A percentile compares a stretch with the other conserved stretches of the same genome.
phyloP scores from a whole-genome alignment of 192 early-diverging fungal genomes.

The Entomortierella chlamydospora region DNA sequence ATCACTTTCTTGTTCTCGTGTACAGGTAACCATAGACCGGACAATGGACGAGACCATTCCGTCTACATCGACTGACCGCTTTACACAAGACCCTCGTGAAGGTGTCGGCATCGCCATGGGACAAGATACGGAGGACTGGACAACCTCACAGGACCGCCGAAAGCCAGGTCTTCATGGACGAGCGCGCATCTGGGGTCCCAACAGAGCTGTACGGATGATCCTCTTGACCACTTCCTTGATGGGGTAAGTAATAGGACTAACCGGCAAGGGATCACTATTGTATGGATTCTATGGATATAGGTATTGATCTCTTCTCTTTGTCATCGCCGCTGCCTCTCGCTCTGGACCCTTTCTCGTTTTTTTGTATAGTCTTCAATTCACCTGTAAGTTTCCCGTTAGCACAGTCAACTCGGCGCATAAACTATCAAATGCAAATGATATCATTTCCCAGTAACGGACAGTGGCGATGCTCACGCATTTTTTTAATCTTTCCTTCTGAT shows the following conservation, averaged over 20 bases:
- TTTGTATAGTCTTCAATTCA: conserved; percentile 72
- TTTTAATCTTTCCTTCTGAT: not conserved
- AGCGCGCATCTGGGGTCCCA: conserved; percentile 54
- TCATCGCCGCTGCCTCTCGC: too few relatives aligned
- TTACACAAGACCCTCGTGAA: too few relatives aligned
- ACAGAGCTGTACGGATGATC: conserved; percentile 58
- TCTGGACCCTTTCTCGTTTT: too few relatives aligned
- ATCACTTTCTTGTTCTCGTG: too few relatives aligned
- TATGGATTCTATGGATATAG: too few relatives aligned
- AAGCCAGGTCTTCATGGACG: conserved; percentile 43
- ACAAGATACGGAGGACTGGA: not conserved
- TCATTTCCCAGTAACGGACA: conserved; percentile 13
- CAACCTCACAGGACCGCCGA: not conserved
- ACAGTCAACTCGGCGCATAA: not conserved
- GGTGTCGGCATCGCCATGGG: not conserved
- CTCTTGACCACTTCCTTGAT: conserved; percentile 66
- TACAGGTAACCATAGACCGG: too few relatives aligned
- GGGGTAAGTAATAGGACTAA: conserved; percentile 52
- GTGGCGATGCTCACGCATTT: not conserved
- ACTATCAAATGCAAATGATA: conserved; percentile 9
- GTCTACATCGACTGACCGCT: too few relatives aligned
- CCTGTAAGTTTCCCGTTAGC: conserved; percentile 60
- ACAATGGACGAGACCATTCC: too few relatives aligned
- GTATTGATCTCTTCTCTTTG: too few relatives aligned
- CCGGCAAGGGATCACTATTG: too few relatives aligned